Percentiles rank a stretch among this genome's conserved stretches.
Conservation (phyloP, 345 rosid genomes). For the Syzygium jambos region DNA sequence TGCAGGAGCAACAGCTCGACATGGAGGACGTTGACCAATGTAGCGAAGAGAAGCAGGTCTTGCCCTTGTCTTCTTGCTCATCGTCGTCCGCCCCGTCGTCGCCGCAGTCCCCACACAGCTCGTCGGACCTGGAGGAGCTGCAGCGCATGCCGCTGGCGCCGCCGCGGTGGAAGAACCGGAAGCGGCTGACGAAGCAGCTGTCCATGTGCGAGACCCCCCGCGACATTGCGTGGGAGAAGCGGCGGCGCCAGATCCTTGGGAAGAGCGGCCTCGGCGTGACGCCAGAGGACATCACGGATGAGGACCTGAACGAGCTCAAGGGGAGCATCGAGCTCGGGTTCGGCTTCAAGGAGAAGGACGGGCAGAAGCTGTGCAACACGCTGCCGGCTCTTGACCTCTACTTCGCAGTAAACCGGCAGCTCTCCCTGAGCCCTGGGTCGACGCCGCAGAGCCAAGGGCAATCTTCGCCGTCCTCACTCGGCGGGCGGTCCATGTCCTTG, state of each 20-base stretch:
- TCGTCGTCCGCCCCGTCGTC: background rate
- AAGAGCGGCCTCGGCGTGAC: slow-evolving; percentile 5
- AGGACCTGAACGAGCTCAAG: slow-evolving; percentile 30
- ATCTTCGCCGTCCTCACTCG: slow-evolving; percentile 6
- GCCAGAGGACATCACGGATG: slow-evolving; percentile 30
- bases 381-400: slow-evolving; percentile 36
- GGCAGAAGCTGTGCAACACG: slow-evolving; percentile 24
- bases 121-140: slow-evolving; percentile 18
- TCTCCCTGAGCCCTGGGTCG: slow-evolving; percentile 30
- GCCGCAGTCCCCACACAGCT: background rate
- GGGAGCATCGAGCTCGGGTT: slow-evolving; percentile 39
- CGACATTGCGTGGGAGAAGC: slow-evolving; percentile 40
- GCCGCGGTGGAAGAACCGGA: slow-evolving; percentile 14
- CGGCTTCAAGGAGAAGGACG: slow-evolving; percentile 29
- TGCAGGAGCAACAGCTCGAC: background rate
- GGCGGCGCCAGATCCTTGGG: slow-evolving; percentile 22
- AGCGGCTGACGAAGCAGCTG: slow-evolving; percentile 30
- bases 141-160: slow-evolving; percentile 25
- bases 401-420: slow-evolving; percentile 35
- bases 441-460: slow-evolving; percentile 14
- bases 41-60: background rate
- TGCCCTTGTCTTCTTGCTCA: background rate
- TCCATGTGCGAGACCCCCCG: slow-evolving; percentile 40
- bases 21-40: background rate
- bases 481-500: slow-evolving; percentile 18